Evolutionary conservation across 2,329 filamentous ascomycete genomes (phyloP), one percentile per base, ranked within the genome.

Genomic region (Alternaria arborescens): DNA sequence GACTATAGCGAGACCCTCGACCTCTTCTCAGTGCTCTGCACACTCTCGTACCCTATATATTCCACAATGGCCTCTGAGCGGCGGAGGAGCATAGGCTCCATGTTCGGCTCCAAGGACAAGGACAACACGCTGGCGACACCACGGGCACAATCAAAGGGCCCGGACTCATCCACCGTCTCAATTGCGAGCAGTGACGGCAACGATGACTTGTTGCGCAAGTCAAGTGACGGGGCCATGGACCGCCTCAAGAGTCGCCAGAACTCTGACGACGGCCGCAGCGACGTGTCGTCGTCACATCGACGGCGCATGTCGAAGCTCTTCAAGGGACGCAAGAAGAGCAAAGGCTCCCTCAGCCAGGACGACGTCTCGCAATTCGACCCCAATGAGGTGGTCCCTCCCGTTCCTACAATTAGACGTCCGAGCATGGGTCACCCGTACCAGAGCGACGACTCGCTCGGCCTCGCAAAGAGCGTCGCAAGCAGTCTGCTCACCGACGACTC

Each of bases 291-390:
- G 28, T 71, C 71, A 32, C 71, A 73, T 53, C 71, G 67, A 60
- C 82, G 79, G 66, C 82, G 84, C 54, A 80, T 88, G 63, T 83
- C 85, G 11, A 85, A 83, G 65, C 74, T 88, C 57, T 80, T 86
- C 71, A 81, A 82, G 58, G 83, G 82, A 65, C 81, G 83, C 67
- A 74, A 72, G 44, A 77, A 73, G 54, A 70, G 72, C 60, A 71
- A 69, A 44, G 72, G 72, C 59, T 69, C 69, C 26, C 48, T 52
- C 70, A 72, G 77, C 68, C 69, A 70, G 26, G 73, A 74, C 53
- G 73, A 76, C 59, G 26, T 70, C 44, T 65, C 70, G n/a, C 67
- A 64, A 18, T 32, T 54, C 18, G 71, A 72, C 51, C n/a, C 59
- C 10, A n/a, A 57, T 24, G 67, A 70, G 46, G 56, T 64, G 10